Conservation (phyloP, 2,329 filamentous ascomycete genomes). For the Gyromitra esculenta region DNA sequence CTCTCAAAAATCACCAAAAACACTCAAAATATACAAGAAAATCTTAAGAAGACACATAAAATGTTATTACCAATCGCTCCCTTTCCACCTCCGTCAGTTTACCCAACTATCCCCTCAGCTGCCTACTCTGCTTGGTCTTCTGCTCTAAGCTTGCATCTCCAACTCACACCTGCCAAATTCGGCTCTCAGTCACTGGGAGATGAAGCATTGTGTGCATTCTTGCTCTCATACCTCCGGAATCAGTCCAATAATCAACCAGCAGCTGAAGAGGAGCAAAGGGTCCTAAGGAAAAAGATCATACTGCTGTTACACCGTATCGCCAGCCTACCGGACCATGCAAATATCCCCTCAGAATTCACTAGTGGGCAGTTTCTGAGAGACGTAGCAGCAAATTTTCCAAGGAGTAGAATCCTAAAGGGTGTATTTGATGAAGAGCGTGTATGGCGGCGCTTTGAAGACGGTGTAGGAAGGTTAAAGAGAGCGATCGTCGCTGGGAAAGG, state of each 20-base stretch:
- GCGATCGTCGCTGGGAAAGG: constrained; percentile 7
- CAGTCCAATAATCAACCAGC: not conserved
- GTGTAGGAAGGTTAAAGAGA: constrained; percentile 22
- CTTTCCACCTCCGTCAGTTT: constrained; percentile 41
- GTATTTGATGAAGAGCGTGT: constrained; percentile 29
- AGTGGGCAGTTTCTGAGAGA: constrained; percentile 34
- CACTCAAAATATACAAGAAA: not conserved
- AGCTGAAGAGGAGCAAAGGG: not conserved
- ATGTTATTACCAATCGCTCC: constrained; percentile 51
- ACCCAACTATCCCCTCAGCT: constrained; percentile 27
- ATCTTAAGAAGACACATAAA: not conserved
- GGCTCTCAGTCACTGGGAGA: constrained; percentile 1
- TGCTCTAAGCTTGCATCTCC: constrained; percentile 36
- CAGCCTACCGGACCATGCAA: constrained; percentile 1
- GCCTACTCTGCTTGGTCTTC: constrained; percentile 38
- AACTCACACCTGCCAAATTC: constrained; percentile 25
- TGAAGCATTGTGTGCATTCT: constrained; percentile 9
- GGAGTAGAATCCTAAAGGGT: constrained; percentile 8
- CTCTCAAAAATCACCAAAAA: constrained; percentile 1
- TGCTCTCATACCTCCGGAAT: constrained; percentile 10
- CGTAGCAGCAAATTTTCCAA: constrained; percentile 25
- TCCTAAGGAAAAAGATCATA: constrained; percentile 38
- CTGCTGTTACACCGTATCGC: constrained; percentile 49
- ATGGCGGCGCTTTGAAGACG: constrained; percentile 42
- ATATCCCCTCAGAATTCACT: constrained; percentile 26